These are phyloP conservation scores for Saccharomycopsis hybrid DNA, from an alignment of 1,139 yeast species.

Conservation along the genomic window DNA sequence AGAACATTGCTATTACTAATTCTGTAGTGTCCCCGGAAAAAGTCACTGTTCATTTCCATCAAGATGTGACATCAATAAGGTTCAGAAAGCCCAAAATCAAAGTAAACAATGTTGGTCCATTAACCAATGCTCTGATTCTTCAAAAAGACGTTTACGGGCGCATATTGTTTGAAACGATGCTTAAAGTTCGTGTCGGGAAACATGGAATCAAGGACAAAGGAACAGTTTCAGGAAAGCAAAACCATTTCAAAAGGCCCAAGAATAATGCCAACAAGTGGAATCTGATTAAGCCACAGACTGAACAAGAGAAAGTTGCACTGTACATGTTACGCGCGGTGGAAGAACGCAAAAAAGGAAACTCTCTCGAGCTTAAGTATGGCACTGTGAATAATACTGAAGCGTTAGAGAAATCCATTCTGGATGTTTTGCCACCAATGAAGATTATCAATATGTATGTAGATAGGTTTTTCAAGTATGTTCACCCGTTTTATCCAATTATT, in stretches of 20 bases:
- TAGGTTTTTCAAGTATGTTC: slow-evolving; percentile 38
- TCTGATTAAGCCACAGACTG: too few relatives aligned
- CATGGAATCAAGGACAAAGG: too few relatives aligned
- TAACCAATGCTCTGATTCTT: slow-evolving; percentile 6
- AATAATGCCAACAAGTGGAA: background rate
- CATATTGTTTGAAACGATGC: slow-evolving; percentile 14
- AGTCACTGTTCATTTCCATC: slow-evolving; percentile 23
- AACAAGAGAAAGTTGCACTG: too few relatives aligned
- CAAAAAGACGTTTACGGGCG: slow-evolving; percentile 18
- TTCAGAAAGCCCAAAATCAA: slow-evolving; percentile 25
- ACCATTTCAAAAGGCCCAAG: slow-evolving; percentile 14
- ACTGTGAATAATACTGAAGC: background rate
- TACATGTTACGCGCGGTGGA: background rate
- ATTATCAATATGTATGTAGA: slow-evolving; percentile 35
- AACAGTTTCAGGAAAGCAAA: background rate
- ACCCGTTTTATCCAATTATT: slow-evolving; percentile 45
- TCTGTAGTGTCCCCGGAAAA: background rate
- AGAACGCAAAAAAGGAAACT: background rate
- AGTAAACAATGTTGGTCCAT: slow-evolving; percentile 16
- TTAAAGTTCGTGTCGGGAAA: background rate
- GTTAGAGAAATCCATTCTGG: slow-evolving; percentile 24
- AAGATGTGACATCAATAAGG: slow-evolving; percentile 23
- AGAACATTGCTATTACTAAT: too few relatives aligned
- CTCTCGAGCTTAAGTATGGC: background rate
- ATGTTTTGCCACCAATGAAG: slow-evolving; percentile 34